phyloP scores from a whole-genome alignment of 352 stramenopile genomes.

The Pythium vanterpoolii region DNA sequence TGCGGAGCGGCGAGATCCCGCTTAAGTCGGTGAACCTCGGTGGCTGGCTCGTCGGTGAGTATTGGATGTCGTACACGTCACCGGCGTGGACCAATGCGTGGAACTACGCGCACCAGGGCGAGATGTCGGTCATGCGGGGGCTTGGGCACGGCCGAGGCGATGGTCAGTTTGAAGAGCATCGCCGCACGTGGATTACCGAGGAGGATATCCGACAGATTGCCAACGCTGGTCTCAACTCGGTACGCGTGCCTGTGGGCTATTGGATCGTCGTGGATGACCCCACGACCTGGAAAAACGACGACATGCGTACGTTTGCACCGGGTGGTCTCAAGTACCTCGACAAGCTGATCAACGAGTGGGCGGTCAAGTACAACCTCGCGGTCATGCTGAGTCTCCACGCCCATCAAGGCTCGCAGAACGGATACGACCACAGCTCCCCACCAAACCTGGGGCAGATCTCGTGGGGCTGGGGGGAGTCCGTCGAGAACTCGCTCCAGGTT shows the following conservation, averaged over 20 bases:
- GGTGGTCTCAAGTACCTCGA: constrained; percentile 46
- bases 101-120: constrained; percentile 27
- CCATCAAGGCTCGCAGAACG: constrained; percentile 58
- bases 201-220: constrained; percentile 44
- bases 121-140: constrained; percentile 17
- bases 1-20: constrained; percentile 21
- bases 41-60: constrained; percentile 28
- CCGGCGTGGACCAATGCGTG: constrained; percentile 56
- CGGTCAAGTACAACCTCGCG: constrained; percentile 45
- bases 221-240: constrained; percentile 29
- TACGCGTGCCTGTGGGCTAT: constrained; percentile 38
- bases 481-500: constrained; percentile 39
- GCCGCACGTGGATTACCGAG: constrained; percentile 50
- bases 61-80: constrained; percentile 55
- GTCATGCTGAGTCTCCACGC: constrained; percentile 59
- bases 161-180: constrained; percentile 45
- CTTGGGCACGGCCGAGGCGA: constrained; percentile 22
- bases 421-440: constrained; percentile 45
- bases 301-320: constrained; percentile 19
- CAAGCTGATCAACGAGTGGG: constrained; percentile 48
- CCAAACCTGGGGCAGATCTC: not conserved
- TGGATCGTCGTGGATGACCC: constrained; percentile 46
- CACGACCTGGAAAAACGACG: not conserved
- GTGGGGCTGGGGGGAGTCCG: constrained; percentile 35
- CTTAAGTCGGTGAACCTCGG: constrained; percentile 59